A percentile compares a stretch with the other conserved stretches of the same genome.
Conservation (phyloP, 2,329 filamentous ascomycete genomes). For the Elsinoe necatrix region DNA sequence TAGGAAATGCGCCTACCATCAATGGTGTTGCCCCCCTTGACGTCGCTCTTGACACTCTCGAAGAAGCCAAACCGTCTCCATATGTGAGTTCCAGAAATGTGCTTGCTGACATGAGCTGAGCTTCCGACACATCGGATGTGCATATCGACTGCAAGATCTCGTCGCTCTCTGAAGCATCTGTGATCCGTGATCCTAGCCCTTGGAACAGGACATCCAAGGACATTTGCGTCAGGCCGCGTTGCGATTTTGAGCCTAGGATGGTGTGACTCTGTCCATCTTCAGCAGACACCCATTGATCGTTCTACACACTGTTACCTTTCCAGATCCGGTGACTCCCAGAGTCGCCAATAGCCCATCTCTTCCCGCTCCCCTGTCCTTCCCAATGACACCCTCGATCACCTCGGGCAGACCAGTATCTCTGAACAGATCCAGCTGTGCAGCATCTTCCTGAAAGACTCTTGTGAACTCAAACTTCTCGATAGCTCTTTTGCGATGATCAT, state of each 20-base stretch:
- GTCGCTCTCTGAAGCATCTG: slow-evolving; percentile 49
- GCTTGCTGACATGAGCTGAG: slow-evolving; percentile 63
- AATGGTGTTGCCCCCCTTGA: slow-evolving; percentile 41
- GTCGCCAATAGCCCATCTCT: slow-evolving; percentile 87
- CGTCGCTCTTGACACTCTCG: slow-evolving; percentile 37
- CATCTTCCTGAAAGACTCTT: slow-evolving; percentile 79
- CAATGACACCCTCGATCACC: slow-evolving; percentile 73
- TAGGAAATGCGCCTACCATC: slow-evolving; percentile 27
- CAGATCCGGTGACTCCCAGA: slow-evolving; percentile 86
- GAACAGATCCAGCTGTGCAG: slow-evolving; percentile 79
- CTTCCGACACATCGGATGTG: slow-evolving; percentile 72
- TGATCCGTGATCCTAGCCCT: slow-evolving; percentile 64
- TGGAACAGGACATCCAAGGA: slow-evolving; percentile 83
- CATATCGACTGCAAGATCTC: slow-evolving; percentile 64
- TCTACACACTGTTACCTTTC: slow-evolving; percentile 57
- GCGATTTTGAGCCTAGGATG: slow-evolving; percentile 76
- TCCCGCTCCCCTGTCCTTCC: slow-evolving; percentile 62
- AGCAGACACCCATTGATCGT: not conserved
- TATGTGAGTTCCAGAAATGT: slow-evolving; percentile 73
- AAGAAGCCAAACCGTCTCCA: slow-evolving; percentile 50
- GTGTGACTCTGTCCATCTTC: slow-evolving; percentile 67
- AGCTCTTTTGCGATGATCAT: slow-evolving; percentile 72
- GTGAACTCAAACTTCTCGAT: slow-evolving; percentile 95
- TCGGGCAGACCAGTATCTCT: slow-evolving; percentile 65
- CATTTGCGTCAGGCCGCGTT: slow-evolving; percentile 86